Base-by-base conservation (phyloP, 371 early-diverging fungal species). In the Lichtheimia ramosa region DNA sequence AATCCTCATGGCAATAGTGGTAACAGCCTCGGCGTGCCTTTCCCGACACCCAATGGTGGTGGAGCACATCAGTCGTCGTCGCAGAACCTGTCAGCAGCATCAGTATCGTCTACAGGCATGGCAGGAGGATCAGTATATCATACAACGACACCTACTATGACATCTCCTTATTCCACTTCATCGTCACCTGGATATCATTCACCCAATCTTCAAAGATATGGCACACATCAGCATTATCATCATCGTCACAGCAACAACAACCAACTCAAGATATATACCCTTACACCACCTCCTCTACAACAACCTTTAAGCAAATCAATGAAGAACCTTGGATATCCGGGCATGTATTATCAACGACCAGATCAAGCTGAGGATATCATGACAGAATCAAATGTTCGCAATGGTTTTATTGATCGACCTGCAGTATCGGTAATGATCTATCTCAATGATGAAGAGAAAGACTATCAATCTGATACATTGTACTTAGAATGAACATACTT, bases 351-450 rank as follows among this genome's bases (percentile, higher is more conserved):
- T 12, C 86, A 88, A 43, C 63, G 69, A 10, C 64, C 77, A 12
- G 74, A 68, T 16, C 87, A 88, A 60, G 82, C 79, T 21, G 90
- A 89, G 66, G 85, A 85, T 60, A 73, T 69, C 25, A 69, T 89
- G 69, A 88, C 82, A 5, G 85, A 85, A 58, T 74, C 77, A 25
- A 87, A 85, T 59, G 86, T 92, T 21, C 84, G 89, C n/a, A 80
- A 82, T 56, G 92, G 92, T 21, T 88, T 83, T 56, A 75, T 80
- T 2, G 89, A 89, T 62, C 71, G 70, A 34, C 81, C 83, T 27
- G 71, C 83, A 24, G 81, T 87, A 25, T 74, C 68, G 43, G 75
- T 64, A 72, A 63, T 5, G 18, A n/a, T 0, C 5, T 21, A 8
- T 46, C 6, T 0, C 25, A 25, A 25, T 8, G 6, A 2, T 34